Percentiles rank a stretch among this genome's conserved stretches.
Conservation (phyloP, 495 filamentous ascomycete genomes). For the Chaetomium fimeti region DNA sequence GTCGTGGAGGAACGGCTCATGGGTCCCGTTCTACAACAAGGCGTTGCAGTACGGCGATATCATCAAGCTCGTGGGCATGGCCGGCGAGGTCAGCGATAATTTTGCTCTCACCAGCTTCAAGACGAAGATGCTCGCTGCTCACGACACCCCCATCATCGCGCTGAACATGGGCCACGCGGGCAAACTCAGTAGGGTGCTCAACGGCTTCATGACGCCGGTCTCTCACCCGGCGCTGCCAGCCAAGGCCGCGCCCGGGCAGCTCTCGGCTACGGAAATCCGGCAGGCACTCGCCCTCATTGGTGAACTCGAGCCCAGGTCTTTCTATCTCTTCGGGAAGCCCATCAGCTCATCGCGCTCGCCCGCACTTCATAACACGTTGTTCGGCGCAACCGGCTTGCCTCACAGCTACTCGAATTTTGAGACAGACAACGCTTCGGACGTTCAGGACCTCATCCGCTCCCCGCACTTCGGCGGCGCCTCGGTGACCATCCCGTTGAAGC, state of each 20-base stretch:
- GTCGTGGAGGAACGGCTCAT: slow-evolving; percentile 85
- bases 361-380: slow-evolving; percentile 84
- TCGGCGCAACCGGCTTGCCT: slow-evolving; percentile 74
- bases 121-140: slow-evolving; percentile 64
- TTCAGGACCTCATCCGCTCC: slow-evolving; percentile 65
- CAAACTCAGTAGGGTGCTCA: slow-evolving; percentile 85
- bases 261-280: slow-evolving; percentile 88
- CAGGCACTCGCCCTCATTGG: slow-evolving; percentile 73
- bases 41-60: slow-evolving; percentile 84
- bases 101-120: slow-evolving; percentile 81
- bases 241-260: slow-evolving; percentile 92
- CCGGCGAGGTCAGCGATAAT: slow-evolving; percentile 77
- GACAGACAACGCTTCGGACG: slow-evolving; percentile 63
- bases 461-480: slow-evolving; percentile 86
- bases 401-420: slow-evolving; percentile 82
- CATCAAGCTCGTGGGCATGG: slow-evolving; percentile 91
- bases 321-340: slow-evolving; percentile 85
- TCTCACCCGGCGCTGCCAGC: slow-evolving; percentile 84
- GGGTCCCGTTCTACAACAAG: slow-evolving; percentile 82
- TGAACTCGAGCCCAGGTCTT: slow-evolving; percentile 70
- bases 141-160: slow-evolving; percentile 80
- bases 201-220: slow-evolving; percentile 92
- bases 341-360: slow-evolving; percentile 79
- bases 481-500: slow-evolving; percentile 92
- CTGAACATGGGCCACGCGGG: slow-evolving; percentile 93